Evolutionary conservation across 176 grass and related monocot species (phyloP).

Genomic region (Ampelocalamus luodianensis): DNA sequence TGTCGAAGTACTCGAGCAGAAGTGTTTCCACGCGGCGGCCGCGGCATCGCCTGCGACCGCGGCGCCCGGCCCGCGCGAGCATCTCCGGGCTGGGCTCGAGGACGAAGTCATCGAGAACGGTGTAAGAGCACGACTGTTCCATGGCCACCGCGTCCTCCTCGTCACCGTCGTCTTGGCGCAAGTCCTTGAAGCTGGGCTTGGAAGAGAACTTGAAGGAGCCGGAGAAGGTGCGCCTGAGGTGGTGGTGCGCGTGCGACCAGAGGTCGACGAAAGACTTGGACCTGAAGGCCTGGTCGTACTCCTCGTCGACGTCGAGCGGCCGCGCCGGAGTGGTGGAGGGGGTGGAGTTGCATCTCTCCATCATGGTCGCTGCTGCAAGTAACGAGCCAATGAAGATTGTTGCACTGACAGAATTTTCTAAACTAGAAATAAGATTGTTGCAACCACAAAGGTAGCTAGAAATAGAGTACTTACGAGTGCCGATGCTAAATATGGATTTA

Average conservation of each 20-base stretch:
- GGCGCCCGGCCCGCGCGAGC: slow-evolving; percentile 2
- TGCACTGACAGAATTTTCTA: neutral
- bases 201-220: slow-evolving; percentile 26
- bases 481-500: slow-evolving; percentile 39
- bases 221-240: slow-evolving; percentile 30
- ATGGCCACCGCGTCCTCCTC: neutral
- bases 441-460: neutral
- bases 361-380: slow-evolving; percentile 34
- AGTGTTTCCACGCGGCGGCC: slow-evolving; percentile 31
- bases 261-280: slow-evolving; percentile 84
- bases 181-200: slow-evolving; percentile 1
- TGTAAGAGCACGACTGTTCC: slow-evolving; percentile 50
- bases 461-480: slow-evolving; percentile 37
- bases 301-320: slow-evolving; percentile 68
- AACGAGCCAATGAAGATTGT: too few relatives aligned
- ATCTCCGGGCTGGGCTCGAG: slow-evolving; percentile 67
- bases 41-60: too few relatives aligned
- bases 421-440: neutral
- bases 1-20: slow-evolving; percentile 73
- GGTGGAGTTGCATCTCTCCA: slow-evolving; percentile 38
- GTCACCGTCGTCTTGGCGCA: neutral
- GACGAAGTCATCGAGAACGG: slow-evolving; percentile 43
- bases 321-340: slow-evolving; percentile 12
- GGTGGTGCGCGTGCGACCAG: slow-evolving; percentile 70
- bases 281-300: slow-evolving; percentile 74